phyloP scores from a whole-genome alignment of 2,329 filamentous ascomycete species.

The Trichoderma semiorbis region DNA sequence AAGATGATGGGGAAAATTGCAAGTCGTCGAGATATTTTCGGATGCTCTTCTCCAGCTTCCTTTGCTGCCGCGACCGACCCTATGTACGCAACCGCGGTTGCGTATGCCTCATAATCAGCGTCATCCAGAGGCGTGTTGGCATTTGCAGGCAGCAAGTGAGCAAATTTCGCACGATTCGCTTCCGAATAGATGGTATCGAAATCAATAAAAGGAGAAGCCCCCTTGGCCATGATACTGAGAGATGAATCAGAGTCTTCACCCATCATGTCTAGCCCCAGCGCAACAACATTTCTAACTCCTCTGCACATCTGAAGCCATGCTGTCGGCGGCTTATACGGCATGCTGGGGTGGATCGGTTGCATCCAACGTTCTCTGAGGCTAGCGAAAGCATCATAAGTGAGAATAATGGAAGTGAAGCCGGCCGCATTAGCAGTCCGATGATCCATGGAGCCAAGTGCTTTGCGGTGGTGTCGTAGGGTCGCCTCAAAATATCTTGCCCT shows the following conservation, averaged over 20 bases:
- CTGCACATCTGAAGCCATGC: background rate
- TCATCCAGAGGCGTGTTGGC: background rate
- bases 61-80: slow-evolving; percentile 18
- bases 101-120: slow-evolving; percentile 17
- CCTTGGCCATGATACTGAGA: background rate
- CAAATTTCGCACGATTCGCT: background rate
- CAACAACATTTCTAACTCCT: background rate
- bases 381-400: background rate
- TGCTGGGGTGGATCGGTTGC: background rate
- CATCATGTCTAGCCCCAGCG: background rate
- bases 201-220: background rate
- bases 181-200: background rate
- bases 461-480: background rate
- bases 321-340: background rate
- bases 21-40: slow-evolving; percentile 17
- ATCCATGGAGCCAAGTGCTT: background rate
- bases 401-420: background rate
- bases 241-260: background rate
- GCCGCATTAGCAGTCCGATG: background rate
- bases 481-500: background rate
- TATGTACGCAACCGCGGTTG: slow-evolving; percentile 16
- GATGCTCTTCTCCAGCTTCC: slow-evolving; percentile 16
- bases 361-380: background rate
- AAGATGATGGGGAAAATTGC: slow-evolving; percentile 20
- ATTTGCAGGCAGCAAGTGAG: background rate